Conservation (phyloP, 371 early-diverging fungal genomes). For the Catenaria anguillulae region DNA sequence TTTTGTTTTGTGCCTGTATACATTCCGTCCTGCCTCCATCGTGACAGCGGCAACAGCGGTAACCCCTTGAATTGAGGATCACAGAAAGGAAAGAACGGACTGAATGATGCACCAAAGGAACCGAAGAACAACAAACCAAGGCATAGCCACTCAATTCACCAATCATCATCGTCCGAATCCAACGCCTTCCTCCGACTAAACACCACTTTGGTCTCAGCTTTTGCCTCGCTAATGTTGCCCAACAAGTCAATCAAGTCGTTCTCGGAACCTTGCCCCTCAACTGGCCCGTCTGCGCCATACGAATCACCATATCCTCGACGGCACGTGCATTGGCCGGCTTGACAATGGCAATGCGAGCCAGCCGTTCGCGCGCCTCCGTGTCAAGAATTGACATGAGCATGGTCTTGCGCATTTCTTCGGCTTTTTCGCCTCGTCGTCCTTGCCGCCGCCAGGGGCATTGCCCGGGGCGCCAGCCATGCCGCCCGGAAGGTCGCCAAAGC, state of each 20-base stretch:
- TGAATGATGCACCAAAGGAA: too few species aligned
- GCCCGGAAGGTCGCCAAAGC: constrained; percentile 8
- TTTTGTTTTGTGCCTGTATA: too few species aligned
- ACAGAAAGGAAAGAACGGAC: too few species aligned
- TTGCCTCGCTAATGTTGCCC: constrained; percentile 62
- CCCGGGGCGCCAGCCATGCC: constrained; percentile 8
- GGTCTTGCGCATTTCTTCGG: constrained; percentile 64
- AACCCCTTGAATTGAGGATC: too few species aligned
- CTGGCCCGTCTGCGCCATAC: constrained; percentile 75
- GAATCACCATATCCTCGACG: constrained; percentile 75
- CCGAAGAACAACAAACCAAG: too few species aligned
- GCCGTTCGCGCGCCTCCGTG: constrained; percentile 68
- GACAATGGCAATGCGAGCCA: constrained; percentile 77
- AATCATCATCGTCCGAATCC: constrained; percentile 1
- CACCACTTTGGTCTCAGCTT: constrained; percentile 58
- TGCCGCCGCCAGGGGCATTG: constrained; percentile 15
- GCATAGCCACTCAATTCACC: not conserved
- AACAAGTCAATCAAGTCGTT: constrained; percentile 67
- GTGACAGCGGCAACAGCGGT: too few species aligned
- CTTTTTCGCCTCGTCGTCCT: constrained; percentile 30
- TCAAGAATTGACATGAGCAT: constrained; percentile 73
- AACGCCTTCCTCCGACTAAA: not conserved
- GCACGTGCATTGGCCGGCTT: constrained; percentile 76
- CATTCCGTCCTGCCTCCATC: too few species aligned
- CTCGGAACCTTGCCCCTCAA: constrained; percentile 64